Evolutionary conservation across 1,139 yeast species (phyloP).

Genomic region (Fermentozyma sake): DNA sequence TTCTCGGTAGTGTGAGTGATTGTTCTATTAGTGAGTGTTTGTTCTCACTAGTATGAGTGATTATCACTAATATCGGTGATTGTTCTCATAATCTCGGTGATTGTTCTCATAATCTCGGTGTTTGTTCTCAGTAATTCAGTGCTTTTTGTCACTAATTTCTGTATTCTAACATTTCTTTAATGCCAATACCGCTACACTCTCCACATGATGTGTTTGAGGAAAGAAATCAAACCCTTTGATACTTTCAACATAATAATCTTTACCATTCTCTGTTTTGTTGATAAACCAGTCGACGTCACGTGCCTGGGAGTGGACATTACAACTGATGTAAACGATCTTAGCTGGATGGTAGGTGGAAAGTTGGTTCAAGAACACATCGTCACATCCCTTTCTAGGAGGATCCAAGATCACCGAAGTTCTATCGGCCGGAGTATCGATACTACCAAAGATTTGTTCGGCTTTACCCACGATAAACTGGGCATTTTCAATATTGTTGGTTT

Average conservation of each 20-base stretch:
- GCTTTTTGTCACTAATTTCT: neutral
- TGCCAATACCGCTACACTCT: slow-evolving; percentile 80
- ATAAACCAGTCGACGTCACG: slow-evolving; percentile 85
- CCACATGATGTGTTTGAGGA: slow-evolving; percentile 98
- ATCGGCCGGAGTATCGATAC: slow-evolving; percentile 63
- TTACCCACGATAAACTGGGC: slow-evolving; percentile 86
- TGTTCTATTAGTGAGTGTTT: no score
- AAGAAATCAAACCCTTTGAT: slow-evolving; percentile 94
- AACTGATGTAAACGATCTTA: slow-evolving; percentile 84
- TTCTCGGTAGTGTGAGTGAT: no score
- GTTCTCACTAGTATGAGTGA: no score
- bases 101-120: no score
- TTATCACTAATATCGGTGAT: no score
- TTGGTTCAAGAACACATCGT: slow-evolving; percentile 79
- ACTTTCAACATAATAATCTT: slow-evolving; percentile 65
- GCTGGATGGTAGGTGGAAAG: slow-evolving; percentile 79
- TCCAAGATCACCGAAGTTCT: slow-evolving; percentile 88
- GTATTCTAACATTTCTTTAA: slow-evolving; percentile 13
- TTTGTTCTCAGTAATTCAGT: no score
- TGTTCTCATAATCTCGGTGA: no score
- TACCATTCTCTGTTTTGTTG: slow-evolving; percentile 59
- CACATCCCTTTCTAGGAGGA: slow-evolving; percentile 98
- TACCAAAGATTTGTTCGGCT: slow-evolving; percentile 83
- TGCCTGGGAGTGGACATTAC: slow-evolving; percentile 97
- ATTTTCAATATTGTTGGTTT: slow-evolving; percentile 65